Evolutionary conservation across 2,329 filamentous ascomycete species (phyloP).

Genomic region (Dothistroma pini): DNA sequence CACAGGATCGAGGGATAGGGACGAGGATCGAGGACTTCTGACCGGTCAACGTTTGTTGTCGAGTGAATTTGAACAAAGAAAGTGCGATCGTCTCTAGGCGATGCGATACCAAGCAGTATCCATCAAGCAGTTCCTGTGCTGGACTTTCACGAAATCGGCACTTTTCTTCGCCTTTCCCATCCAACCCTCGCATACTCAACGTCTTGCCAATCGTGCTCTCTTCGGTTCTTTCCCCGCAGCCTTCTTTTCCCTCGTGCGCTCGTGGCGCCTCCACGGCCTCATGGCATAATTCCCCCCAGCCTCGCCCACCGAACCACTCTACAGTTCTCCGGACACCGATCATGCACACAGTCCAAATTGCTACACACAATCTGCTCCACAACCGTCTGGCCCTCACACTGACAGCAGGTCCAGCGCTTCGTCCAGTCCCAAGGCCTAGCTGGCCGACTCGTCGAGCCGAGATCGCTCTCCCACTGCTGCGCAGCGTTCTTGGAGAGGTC

Average conservation of each 20-base stretch:
- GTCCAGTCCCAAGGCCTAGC: constrained; percentile 16
- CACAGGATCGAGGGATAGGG: constrained; percentile 54
- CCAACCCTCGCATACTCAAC: neutral
- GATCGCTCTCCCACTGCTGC: constrained; percentile 20
- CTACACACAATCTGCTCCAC: constrained; percentile 31
- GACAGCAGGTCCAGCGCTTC: constrained; percentile 32
- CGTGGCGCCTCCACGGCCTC: neutral
- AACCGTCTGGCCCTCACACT: constrained; percentile 26
- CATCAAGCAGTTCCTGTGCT: neutral
- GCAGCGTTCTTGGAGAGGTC: constrained; percentile 11
- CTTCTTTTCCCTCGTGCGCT: neutral
- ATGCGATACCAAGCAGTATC: neutral
- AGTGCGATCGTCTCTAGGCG: neutral
- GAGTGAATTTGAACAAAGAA: neutral
- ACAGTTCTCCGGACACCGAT: constrained; percentile 23
- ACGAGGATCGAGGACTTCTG: constrained; percentile 50
- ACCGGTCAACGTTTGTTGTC: neutral
- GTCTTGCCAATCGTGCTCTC: neutral
- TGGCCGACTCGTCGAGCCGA: constrained; percentile 19
- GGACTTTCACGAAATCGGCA: no score
- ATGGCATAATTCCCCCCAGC: neutral
- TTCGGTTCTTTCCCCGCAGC: neutral
- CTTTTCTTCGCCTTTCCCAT: neutral
- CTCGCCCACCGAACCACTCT: constrained; percentile 3
- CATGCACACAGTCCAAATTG: constrained; percentile 27